Evolutionary conservation across 441 rosid genomes (phyloP).

Genomic region (Pelargonium fulgidum): DNA sequence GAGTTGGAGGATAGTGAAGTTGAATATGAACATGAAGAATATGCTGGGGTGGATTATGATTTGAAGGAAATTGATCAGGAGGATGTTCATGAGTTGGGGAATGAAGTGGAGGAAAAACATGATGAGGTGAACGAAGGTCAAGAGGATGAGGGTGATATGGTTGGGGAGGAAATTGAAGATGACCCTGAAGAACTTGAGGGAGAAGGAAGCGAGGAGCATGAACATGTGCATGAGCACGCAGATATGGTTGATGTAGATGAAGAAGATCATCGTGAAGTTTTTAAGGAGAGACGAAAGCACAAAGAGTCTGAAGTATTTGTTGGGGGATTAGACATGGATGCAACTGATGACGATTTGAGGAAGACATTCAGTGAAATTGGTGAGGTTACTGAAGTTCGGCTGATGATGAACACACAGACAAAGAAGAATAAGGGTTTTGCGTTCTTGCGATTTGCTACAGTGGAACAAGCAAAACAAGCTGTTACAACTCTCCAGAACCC

Average conservation of each 20-base stretch:
- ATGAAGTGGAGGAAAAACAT: slow-evolving; percentile 55
- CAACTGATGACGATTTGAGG: slow-evolving; percentile 69
- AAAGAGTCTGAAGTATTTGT: slow-evolving; percentile 96
- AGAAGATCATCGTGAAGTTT: slow-evolving; percentile 61
- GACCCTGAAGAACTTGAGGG: slow-evolving; percentile 54
- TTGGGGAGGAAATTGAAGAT: slow-evolving; percentile 61
- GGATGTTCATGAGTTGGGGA: slow-evolving; percentile 42
- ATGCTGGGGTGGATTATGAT: slow-evolving; percentile 27
- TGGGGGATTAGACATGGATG: slow-evolving; percentile 86
- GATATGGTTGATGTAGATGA: slow-evolving; percentile 56
- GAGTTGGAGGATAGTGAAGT: slow-evolving; percentile 91
- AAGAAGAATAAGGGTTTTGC: slow-evolving; percentile 96
- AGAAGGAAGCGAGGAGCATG: slow-evolving; percentile 46
- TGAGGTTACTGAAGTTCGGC: slow-evolving; percentile 72
- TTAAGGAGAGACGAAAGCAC: slow-evolving; percentile 80
- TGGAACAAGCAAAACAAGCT: slow-evolving; percentile 88
- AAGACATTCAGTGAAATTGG: slow-evolving; percentile 74
- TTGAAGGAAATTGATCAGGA: slow-evolving; percentile 53
- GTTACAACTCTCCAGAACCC: slow-evolving; percentile 73
- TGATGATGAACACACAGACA: slow-evolving; percentile 83
- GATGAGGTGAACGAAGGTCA: slow-evolving; percentile 33
- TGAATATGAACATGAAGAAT: slow-evolving; percentile 75
- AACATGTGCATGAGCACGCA: slow-evolving; percentile 30
- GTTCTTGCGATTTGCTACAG: slow-evolving; percentile 81
- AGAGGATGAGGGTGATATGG: slow-evolving; percentile 48